Evolutionary conservation across 257 asterid species (phyloP).

Genomic region (Solanum pinnatisectum): DNA sequence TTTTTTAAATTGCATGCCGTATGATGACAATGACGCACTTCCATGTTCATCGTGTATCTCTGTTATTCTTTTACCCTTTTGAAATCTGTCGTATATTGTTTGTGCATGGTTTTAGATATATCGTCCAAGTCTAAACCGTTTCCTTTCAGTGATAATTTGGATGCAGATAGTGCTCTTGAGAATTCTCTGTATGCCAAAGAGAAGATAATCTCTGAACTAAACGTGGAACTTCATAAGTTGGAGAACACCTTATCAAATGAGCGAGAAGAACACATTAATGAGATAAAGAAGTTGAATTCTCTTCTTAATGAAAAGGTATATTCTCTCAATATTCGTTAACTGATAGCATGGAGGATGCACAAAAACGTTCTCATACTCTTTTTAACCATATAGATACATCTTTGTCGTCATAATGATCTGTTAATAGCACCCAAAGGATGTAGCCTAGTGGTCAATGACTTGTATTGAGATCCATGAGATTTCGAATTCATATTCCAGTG

Average conservation of each 20-base stretch:
- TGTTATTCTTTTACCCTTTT: neutral
- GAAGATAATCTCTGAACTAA: conserved; percentile 83
- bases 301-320: conserved; percentile 75
- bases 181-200: conserved; percentile 87
- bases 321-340: neutral
- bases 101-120: neutral
- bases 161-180: conserved; percentile 71
- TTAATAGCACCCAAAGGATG: neutral
- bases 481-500: neutral
- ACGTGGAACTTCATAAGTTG: conserved; percentile 81
- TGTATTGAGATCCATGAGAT: neutral
- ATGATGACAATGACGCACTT: neutral
- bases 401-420: neutral
- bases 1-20: neutral
- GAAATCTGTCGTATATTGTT: neutral
- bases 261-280: conserved; percentile 68
- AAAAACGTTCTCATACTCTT: neutral
- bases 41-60: neutral
- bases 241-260: conserved; percentile 79
- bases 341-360: neutral
- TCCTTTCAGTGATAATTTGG: conserved; percentile 63
- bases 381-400: neutral
- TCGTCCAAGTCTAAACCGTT: conserved; percentile 1
- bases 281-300: conserved; percentile 78
- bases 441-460: neutral